Conservation (phyloP, 495 filamentous ascomycete species). For the Penicillium egyptiacum region DNA sequence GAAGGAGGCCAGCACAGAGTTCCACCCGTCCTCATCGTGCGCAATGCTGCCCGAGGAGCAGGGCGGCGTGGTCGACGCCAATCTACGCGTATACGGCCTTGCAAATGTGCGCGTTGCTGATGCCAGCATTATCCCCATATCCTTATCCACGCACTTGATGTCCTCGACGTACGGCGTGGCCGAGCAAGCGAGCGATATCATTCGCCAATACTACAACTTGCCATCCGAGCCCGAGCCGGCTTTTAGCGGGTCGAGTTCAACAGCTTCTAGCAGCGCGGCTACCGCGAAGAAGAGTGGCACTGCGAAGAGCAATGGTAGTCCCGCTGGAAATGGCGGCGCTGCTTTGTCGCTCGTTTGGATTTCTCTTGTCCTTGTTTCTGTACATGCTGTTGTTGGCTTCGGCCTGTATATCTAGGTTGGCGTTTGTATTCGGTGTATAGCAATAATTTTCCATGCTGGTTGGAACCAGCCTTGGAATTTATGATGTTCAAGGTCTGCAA, state of each 20-base stretch:
- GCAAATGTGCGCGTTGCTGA: conserved; percentile 53
- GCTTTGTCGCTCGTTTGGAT: neutral
- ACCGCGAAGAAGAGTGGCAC: neutral
- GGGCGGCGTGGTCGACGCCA: conserved; percentile 52
- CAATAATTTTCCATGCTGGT: neutral
- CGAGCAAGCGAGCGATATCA: conserved; percentile 39
- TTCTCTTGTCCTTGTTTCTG: neutral
- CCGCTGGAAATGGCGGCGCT: neutral
- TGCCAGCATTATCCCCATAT: conserved; percentile 46
- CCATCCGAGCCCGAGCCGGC: neutral
- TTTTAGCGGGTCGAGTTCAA: neutral
- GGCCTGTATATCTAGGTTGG: neutral
- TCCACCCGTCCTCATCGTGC: conserved; percentile 51
- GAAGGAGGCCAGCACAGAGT: conserved; percentile 34
- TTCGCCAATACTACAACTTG: conserved; percentile 8
- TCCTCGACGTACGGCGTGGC: conserved; percentile 52
- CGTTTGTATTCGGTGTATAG: neutral
- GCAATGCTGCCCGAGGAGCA: conserved; percentile 50
- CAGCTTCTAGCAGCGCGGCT: neutral
- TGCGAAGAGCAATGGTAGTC: neutral
- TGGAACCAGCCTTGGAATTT: neutral
- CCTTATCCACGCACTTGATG: conserved; percentile 52
- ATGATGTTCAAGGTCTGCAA: neutral
- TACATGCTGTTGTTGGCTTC: neutral
- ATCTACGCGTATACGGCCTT: conserved; percentile 50